Evolutionary conservation across 768 basidiomycete genomes (phyloP), one percentile per base, ranked within the genome.

Genomic region (Russula dissimulans): DNA sequence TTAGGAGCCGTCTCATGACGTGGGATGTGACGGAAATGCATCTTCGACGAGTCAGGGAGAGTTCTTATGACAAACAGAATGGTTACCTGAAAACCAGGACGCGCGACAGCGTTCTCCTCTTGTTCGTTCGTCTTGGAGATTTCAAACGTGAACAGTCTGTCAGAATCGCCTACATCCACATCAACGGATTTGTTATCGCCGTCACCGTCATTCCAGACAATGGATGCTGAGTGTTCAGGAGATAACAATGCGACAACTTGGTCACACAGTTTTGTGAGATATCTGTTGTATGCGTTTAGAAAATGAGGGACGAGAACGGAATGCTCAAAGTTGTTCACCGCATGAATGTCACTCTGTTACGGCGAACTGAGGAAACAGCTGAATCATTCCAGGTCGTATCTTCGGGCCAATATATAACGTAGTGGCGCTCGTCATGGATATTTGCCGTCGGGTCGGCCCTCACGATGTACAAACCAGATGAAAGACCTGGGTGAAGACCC

Each of bases 271-370:
- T 82, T 82, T 1, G 76, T 82, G 12, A 85, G 76, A 63, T 86
- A 85, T 50, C 84, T 85, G 39, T 36, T 31, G 10, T 22, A 22
- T 26, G 18, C 53, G 63, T 26, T 26, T 26, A 26, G 22, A 26
- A 26, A n/a, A 49, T 4, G 6, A 29, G 3, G 15, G 32, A 11
- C 6, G 22, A 11, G 32, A 31, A 44, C 11, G 17, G 6, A 10
- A 45, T 3, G 14, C 11, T 11, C 3, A 15, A 36, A 47, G 48
- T 15, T 29, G 58, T 70, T 42, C 69, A 81, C 84, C 83, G 71
- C 81, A 85, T 84, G 64, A 85, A 85, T 0, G 82, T 81, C 3
- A 79, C 72, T 6, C 84, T 74, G 69, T 84, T 85, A 3, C 78
- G 75, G 32, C 73, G 66, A 50, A 81, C 75, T 4, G 80, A 71